Evolutionary conservation across 2,329 filamentous ascomycete genomes (phyloP), one percentile per base, ranked within the genome.

Genomic region (Colletotrichum abscissum): DNA sequence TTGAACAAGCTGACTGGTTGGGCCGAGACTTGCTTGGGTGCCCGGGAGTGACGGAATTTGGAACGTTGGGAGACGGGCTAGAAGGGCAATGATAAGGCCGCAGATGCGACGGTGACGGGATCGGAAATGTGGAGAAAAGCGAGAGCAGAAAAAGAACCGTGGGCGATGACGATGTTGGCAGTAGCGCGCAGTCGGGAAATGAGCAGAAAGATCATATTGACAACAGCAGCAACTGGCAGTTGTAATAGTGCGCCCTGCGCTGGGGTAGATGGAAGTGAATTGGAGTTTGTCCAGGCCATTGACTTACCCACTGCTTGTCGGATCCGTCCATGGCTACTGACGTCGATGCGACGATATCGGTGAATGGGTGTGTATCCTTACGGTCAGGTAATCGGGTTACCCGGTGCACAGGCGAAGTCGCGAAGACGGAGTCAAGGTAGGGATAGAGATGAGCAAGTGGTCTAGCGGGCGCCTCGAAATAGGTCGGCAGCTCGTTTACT

Each of bases 291-390:
- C 38, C 38, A 42, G 56, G 38, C 33, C 28, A 70, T 60, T 63
- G 69, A 81, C 84, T 78, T 81, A 88, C 86, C 86, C 86, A 88
- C 75, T 86, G 81, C 80, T 89, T 88, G 78, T 88, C 85, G 69
- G 71, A 68, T 16, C 78, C 76, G 67, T 79, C 78, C 75, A 64
- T 63, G 59, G 64, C 26, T 62, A 38, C 38, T 30, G 66, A 52
- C 33, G 42, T 64, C 11, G 24, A 56, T n/a, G 60, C 28, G 38
- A 42, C 19, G 11, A 46, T 49, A 38, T 52, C 9, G 24, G 3
- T 30, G 22, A 19, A 22, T 30, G 24, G 16, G 52, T 16, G 38
- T 42, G 12, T 52, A 19, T 16, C 38, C 38, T 42, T 42, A 19
- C 16, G 28, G 49, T 26, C 19, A 55, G 30, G 19, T 56, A 30